Evolutionary conservation across 768 basidiomycete species (phyloP), one percentile per base, ranked within the genome.

Genomic region (Hygrophorus pudorinus): DNA sequence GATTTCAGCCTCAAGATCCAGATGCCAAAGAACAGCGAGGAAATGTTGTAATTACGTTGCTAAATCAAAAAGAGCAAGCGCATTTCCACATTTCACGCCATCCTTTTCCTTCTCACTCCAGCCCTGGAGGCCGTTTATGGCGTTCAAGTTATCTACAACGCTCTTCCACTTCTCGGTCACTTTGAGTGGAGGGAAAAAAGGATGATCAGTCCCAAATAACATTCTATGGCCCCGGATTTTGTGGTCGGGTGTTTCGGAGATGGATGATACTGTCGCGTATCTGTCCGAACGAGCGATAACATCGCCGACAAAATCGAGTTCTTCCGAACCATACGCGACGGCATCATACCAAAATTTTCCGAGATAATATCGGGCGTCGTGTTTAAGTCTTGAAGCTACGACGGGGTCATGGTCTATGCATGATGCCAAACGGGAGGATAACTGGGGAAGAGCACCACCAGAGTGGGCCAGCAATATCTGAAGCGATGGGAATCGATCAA

Each of bases 1-100:
- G 96, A 98, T 61, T 99, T 93, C 61, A 96, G 91, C 56, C 71
- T 99, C 55, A 98, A 98, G 75, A 83, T 98, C 49, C 91, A 93
- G 63, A 73, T 73, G 52, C 73, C 76, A 8, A 70, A 70, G 51
- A 39, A 51, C 16, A 18, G n/a, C 17, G 8, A 7, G 24, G 24
- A 24, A 24, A 7, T 7, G 21, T 11, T 16, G 34, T 41, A 14
- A 38, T 20, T 54, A 61, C 48, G 54, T 37, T 45, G 45, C 47
- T 46, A 85, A 54, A 51, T 72, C 68, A 57, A 92, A 90, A 48
- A 93, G 60, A 48, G 66, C 64, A 21, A 89, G 52, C 5, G 89
- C 90, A 54, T 91, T 92, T 30, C 64, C 64, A 8, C 85, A 87
- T 37, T 74, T 67, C 10, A 89, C 87, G 4, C 70, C 76, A 1